Conservation (phyloP, 495 filamentous ascomycete species). For the Hypoxylon fuscum region DNA sequence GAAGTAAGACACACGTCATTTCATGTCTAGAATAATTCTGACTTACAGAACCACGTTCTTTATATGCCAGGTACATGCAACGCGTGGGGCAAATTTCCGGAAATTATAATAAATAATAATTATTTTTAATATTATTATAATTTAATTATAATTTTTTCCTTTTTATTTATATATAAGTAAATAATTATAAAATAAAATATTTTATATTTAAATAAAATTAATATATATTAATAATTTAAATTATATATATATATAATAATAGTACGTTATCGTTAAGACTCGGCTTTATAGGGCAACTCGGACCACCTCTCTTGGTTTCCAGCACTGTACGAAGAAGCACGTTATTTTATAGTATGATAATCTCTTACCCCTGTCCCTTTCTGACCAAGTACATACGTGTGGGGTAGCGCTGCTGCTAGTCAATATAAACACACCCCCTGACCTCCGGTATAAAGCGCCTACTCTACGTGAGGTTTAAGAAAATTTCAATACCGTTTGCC, state of each 20-base stretch:
- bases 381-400: constrained; percentile 15
- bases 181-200: no score
- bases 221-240: constrained; percentile 21
- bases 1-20: constrained; percentile 33
- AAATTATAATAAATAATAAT: constrained; percentile 34
- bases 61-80: constrained; percentile 43
- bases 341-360: constrained; percentile 9
- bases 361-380: constrained; percentile 16
- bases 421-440: constrained; percentile 28
- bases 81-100: constrained; percentile 31
- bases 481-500: constrained; percentile 20
- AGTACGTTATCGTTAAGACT: constrained; percentile 26
- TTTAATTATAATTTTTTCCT: no score
- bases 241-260: constrained; percentile 18
- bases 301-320: constrained; percentile 23
- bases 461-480: constrained; percentile 7
- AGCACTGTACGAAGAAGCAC: constrained; percentile 30
- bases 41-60: constrained; percentile 42
- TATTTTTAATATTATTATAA: not conserved
- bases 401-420: constrained; percentile 9
- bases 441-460: no score
- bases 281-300: constrained; percentile 23
- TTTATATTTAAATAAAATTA: no score
- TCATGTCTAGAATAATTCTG: constrained; percentile 24
- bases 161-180: no score